These are phyloP conservation scores for Aspergillus ochraceoroseus DNA, from an alignment of 2,329 filamentous ascomycete species.

Conservation along the genomic window DNA sequence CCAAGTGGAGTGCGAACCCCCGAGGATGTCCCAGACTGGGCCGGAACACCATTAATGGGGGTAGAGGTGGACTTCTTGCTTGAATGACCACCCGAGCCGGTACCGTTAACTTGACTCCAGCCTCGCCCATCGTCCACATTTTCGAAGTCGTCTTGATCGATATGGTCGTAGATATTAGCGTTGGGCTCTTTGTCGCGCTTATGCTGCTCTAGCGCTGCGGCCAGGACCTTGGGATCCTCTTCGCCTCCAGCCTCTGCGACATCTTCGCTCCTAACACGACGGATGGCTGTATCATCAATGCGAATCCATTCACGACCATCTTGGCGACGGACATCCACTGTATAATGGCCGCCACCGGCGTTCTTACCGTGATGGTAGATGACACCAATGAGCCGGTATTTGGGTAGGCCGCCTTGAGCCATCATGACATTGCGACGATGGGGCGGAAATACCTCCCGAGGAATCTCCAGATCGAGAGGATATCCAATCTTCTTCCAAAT, in stretches of 20 bases:
- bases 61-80: constrained; percentile 65
- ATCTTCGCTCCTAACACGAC: constrained; percentile 78
- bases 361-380: constrained; percentile 98
- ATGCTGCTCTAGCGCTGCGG: constrained; percentile 61
- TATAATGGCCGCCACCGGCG: constrained; percentile 93
- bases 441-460: constrained; percentile 78
- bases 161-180: constrained; percentile 70
- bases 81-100: constrained; percentile 39
- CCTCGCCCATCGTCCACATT: constrained; percentile 58
- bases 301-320: constrained; percentile 95
- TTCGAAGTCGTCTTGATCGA: constrained; percentile 60
- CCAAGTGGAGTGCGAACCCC: constrained; percentile 54
- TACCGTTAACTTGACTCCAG: constrained; percentile 83
- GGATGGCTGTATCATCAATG: constrained; percentile 87
- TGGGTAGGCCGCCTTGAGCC: constrained; percentile 65
- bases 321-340: constrained; percentile 90
- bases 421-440: constrained; percentile 63
- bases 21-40: constrained; percentile 50
- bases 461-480: constrained; percentile 88
- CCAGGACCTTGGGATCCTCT: constrained; percentile 67
- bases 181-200: constrained; percentile 50
- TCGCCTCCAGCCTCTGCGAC: constrained; percentile 81
- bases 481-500: constrained; percentile 99
- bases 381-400: constrained; percentile 80
- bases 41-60: constrained; percentile 61